Evolutionary conservation across 495 filamentous ascomycete species (phyloP), one percentile per base, ranked within the genome.

Genomic region (Aspergillus wentii): DNA sequence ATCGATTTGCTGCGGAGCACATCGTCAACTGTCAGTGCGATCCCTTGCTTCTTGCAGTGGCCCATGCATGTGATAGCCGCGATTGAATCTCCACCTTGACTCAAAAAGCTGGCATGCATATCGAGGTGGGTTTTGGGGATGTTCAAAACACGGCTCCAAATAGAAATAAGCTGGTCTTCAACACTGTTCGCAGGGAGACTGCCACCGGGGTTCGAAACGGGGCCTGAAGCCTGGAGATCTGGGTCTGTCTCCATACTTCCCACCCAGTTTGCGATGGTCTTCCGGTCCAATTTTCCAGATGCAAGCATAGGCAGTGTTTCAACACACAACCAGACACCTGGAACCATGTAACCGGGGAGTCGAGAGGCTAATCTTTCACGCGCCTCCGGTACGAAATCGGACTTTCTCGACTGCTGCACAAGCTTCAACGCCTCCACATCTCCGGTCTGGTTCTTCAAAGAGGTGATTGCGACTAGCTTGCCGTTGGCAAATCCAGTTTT

Each of bases 81-180:
- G 32, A 86, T 82, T 1, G 81, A 85, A 44, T 86, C 82, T 26
- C 82, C 82, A 10, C 82, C 82, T 7, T 83, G 62, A 16, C 61
- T 66, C 44, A 86, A 65, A 53, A 86, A 86, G 43, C 70, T 75
- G 43, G 80, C 69, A 16, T 73, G 58, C 19, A 76, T 44, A 8
- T 66, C 61, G 23, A 84, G 74, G 4, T 64, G 53, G 13, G 22
- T 46, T 17, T 49, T 44, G 0, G 65, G 66, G 8, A 79, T 56
- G 35, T 77, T 77, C 11, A 82, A 64, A 4, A 79, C 71, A 17
- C 69, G 57, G 35, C 68, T 68, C 64, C 66, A 79, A 5, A 80
- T 66, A 3, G 52, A 51, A 15, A 59, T 49, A 11, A 75, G 30
- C 23, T 49, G 56, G 13, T 56, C 56, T 35, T 71, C 70, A 1